Conservation (phyloP, 2,329 filamentous ascomycete species). For the Aaosphaeria pasadenensis region DNA sequence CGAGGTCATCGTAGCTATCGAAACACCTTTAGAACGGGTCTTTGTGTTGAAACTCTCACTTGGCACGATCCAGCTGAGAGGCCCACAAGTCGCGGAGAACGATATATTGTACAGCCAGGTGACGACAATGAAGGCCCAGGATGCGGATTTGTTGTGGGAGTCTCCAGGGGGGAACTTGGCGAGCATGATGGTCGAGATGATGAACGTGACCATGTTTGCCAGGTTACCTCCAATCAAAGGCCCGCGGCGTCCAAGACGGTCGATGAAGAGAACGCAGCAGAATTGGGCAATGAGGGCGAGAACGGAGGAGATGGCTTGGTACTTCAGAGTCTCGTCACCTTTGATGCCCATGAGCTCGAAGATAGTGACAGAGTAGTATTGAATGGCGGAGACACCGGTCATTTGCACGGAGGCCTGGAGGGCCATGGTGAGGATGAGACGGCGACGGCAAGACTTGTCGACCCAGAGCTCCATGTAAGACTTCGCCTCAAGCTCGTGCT, state of each 20-base stretch:
- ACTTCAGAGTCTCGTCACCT: constrained; percentile 64
- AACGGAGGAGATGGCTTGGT: constrained; percentile 72
- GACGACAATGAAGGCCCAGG: constrained; percentile 72
- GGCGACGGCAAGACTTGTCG: constrained; percentile 64
- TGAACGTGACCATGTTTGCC: constrained; percentile 68
- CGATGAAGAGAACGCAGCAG: constrained; percentile 66
- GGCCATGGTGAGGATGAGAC: constrained; percentile 66
- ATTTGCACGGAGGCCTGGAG: constrained; percentile 72
- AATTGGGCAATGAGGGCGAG: constrained; percentile 68
- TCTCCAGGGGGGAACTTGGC: constrained; percentile 60
- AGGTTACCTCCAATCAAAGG: constrained; percentile 71
- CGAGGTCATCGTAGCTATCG: constrained; percentile 68
- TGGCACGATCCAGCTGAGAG: constrained; percentile 62
- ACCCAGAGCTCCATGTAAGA: constrained; percentile 68
- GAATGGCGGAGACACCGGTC: constrained; percentile 64
- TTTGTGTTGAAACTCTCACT: constrained; percentile 77
- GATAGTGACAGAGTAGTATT: constrained; percentile 69
- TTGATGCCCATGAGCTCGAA: constrained; percentile 68
- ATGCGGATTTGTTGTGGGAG: constrained; percentile 52
- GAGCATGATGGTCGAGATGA: constrained; percentile 60
- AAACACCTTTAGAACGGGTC: constrained; percentile 71
- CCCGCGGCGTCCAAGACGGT: constrained; percentile 68
- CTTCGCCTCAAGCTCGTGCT: constrained; percentile 68
- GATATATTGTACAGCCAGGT: constrained; percentile 82
- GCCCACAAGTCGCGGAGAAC: constrained; percentile 69